A percentile compares a stretch with the other conserved stretches of the same genome.
Conservation (phyloP, 2,329 filamentous ascomycete species). For the Paracamarosporium sp. region DNA sequence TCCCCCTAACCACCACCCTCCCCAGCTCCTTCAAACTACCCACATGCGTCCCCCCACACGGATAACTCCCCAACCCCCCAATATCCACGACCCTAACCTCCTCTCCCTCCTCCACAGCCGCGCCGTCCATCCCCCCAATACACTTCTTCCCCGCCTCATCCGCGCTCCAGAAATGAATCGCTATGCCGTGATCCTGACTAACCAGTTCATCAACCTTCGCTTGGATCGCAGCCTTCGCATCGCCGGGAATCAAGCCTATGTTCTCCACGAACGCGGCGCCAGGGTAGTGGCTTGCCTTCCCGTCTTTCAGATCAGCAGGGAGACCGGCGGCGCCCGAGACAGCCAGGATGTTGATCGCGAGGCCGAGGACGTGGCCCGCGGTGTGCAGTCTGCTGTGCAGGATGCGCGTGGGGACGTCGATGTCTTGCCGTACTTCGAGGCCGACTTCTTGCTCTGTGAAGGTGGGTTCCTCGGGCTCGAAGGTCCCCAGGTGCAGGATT, state of each 20-base stretch:
- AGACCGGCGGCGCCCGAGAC: slow-evolving; percentile 43
- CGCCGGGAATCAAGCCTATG: slow-evolving; percentile 67
- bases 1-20: slow-evolving; percentile 70
- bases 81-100: slow-evolving; percentile 70
- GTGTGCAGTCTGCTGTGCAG: slow-evolving; percentile 75
- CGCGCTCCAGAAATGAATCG: slow-evolving; percentile 72
- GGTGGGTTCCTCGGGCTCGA: slow-evolving; percentile 35
- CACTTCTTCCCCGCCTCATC: slow-evolving; percentile 60
- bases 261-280: slow-evolving; percentile 73
- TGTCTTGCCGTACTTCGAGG: slow-evolving; percentile 59
- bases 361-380: slow-evolving; percentile 74
- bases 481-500: slow-evolving; percentile 72
- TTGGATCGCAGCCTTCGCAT: slow-evolving; percentile 60
- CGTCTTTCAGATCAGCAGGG: slow-evolving; percentile 61
- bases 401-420: slow-evolving; percentile 66
- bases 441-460: neutral
- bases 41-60: slow-evolving; percentile 79
- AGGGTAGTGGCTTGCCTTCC: slow-evolving; percentile 76
- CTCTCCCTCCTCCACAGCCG: slow-evolving; percentile 40
- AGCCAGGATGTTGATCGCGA: slow-evolving; percentile 68
- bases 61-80: slow-evolving; percentile 72
- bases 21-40: slow-evolving; percentile 65
- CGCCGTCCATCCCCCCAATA: slow-evolving; percentile 57
- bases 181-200: slow-evolving; percentile 40
- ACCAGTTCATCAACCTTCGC: slow-evolving; percentile 66